A percentile compares a stretch with the other conserved stretches of the same genome.
Evolutionary conservation across 176 grass and related monocot species (phyloP).

Genomic region (Thinopyrum elongatum): DNA sequence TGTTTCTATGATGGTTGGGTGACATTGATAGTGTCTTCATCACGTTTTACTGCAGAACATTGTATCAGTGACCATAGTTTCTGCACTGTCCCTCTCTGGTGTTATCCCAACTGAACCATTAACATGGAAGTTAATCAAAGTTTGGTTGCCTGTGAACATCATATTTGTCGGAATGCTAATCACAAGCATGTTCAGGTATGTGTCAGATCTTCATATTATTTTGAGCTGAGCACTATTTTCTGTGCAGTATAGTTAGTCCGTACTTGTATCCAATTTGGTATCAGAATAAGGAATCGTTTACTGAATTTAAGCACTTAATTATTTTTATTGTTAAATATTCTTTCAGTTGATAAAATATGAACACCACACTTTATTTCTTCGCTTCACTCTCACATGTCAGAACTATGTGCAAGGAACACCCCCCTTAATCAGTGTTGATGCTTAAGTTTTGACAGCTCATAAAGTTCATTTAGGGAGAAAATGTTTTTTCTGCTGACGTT

Average conservation of each 20-base stretch:
- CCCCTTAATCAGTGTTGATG: constrained; percentile 8
- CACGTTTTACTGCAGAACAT: constrained; percentile 71
- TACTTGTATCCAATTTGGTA: background rate
- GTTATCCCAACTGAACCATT: constrained; percentile 77
- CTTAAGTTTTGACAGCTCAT: constrained; percentile 15
- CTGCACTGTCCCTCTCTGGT: constrained; percentile 57
- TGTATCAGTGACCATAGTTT: constrained; percentile 81
- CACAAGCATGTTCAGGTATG: constrained; percentile 99
- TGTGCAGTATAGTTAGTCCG: background rate
- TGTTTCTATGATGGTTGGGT: background rate
- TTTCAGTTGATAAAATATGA: constrained; percentile 1
- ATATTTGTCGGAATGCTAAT: constrained; percentile 97
- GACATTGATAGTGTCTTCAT: constrained; percentile 9
- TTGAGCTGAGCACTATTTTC: constrained; percentile 1
- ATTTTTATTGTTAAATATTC: background rate
- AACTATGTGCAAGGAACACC: background rate
- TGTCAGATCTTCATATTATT: constrained; percentile 1
- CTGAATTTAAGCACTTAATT: background rate
- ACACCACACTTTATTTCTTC: background rate
- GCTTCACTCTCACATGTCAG: background rate
- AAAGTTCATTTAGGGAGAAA: background rate
- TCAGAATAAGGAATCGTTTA: background rate
- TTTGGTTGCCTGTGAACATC: constrained; percentile 94
- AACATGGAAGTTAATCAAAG: constrained; percentile 82
- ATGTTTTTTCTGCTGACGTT: background rate